Percentiles rank a stretch among this genome's conserved stretches.
Conservation (phyloP, 2,329 filamentous ascomycete species). For the Alternaria ethzedia region DNA sequence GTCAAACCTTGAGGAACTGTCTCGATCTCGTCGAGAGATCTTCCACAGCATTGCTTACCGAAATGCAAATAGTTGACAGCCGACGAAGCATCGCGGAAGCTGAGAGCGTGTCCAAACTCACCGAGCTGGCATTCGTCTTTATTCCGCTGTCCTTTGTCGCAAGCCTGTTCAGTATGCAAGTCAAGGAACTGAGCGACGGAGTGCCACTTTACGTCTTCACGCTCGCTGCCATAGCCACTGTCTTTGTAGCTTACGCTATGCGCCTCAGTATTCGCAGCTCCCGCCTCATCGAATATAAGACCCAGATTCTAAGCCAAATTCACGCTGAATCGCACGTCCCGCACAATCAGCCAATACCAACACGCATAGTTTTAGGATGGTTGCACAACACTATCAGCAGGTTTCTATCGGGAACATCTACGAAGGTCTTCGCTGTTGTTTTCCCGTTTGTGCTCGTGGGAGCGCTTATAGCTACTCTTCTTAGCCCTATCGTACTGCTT, state of each 20-base stretch:
- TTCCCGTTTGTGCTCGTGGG: not conserved
- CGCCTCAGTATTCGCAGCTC: not conserved
- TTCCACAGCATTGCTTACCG: slow-evolving; percentile 43
- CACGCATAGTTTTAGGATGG: not conserved
- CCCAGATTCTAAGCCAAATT: not conserved
- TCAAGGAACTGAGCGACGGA: slow-evolving; percentile 27
- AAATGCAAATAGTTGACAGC: slow-evolving; percentile 41
- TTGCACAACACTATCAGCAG: not conserved
- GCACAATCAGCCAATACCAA: not conserved
- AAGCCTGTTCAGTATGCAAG: slow-evolving; percentile 38
- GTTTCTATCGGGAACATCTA: not conserved
- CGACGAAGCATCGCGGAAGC: slow-evolving; percentile 38
- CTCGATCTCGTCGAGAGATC: not conserved
- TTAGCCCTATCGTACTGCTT: not conserved
- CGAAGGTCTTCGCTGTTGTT: not conserved
- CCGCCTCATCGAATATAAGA: not conserved
- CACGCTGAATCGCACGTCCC: not conserved
- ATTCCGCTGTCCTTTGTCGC: slow-evolving; percentile 39
- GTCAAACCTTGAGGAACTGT: not conserved
- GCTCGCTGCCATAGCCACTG: not conserved
- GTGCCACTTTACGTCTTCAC: slow-evolving; percentile 18
- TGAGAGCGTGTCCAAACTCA: slow-evolving; percentile 38
- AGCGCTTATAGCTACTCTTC: not conserved
- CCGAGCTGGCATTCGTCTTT: slow-evolving; percentile 43
- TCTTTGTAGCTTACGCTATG: not conserved